These are phyloP conservation scores for Neocucurbitaria cava DNA, from an alignment of 2,329 filamentous ascomycete species.

Conservation along the genomic window DNA sequence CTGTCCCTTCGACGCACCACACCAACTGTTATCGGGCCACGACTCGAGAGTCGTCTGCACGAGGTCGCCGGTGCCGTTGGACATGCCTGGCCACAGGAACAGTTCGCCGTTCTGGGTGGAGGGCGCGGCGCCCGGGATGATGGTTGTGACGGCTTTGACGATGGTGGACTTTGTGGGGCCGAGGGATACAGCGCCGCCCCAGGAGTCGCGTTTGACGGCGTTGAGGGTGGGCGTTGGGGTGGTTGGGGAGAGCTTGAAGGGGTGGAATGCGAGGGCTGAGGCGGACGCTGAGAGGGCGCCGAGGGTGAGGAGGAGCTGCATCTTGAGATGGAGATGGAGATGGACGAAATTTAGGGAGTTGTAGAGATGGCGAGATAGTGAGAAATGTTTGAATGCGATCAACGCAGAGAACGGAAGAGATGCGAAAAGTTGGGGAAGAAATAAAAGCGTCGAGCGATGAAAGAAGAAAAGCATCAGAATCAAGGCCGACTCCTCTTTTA, in stretches of 20 bases:
- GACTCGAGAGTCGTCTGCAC: background rate
- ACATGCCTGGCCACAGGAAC: background rate
- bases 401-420: background rate
- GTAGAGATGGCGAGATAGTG: background rate
- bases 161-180: background rate
- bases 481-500: background rate
- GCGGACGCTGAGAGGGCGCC: background rate
- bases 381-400: background rate
- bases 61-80: background rate
- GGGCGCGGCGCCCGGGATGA: background rate
- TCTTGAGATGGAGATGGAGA: background rate
- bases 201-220: background rate
- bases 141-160: background rate
- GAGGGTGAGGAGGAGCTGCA: background rate
- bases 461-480: background rate
- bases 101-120: background rate
- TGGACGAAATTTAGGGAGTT: background rate
- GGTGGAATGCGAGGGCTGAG: background rate
- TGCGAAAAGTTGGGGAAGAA: background rate
- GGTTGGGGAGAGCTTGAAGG: background rate
- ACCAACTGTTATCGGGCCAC: background rate
- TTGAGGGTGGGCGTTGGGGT: background rate
- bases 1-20: background rate
- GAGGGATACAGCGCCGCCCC: background rate
- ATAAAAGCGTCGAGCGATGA: background rate